Evolutionary conservation across 2,329 filamentous ascomycete genomes (phyloP).

Genomic region (Fusarium nematophilum): DNA sequence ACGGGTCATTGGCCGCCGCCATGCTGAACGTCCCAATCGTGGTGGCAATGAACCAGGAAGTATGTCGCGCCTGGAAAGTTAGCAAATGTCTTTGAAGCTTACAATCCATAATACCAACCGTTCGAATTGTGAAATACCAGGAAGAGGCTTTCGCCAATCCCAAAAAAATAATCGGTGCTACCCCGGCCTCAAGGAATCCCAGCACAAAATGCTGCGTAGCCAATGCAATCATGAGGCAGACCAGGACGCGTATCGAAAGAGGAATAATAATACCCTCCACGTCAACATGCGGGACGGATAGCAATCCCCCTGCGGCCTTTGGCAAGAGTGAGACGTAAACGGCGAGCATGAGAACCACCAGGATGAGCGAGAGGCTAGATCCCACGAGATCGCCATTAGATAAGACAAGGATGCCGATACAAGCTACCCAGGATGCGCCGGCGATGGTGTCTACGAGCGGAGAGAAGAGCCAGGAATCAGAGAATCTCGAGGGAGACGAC

Average conservation of each 20-base stretch:
- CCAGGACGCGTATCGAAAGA: slow-evolving; percentile 38
- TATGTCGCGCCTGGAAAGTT: slow-evolving; percentile 41
- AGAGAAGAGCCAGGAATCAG: background rate
- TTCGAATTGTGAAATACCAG: slow-evolving; percentile 51
- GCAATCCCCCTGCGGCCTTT: background rate
- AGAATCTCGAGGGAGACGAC: background rate
- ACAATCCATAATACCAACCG: slow-evolving; percentile 36
- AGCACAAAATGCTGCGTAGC: slow-evolving; percentile 33
- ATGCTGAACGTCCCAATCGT: slow-evolving; percentile 48
- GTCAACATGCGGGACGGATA: slow-evolving; percentile 22
- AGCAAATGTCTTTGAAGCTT: fast-evolving
- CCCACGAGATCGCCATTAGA: slow-evolving; percentile 43
- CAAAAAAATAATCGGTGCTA: slow-evolving; percentile 32
- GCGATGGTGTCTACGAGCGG: slow-evolving; percentile 1
- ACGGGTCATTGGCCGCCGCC: slow-evolving; percentile 44
- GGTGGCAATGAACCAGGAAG: slow-evolving; percentile 48
- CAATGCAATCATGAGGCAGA: slow-evolving; percentile 31
- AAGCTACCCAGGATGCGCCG: background rate
- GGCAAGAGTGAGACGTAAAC: slow-evolving; percentile 44
- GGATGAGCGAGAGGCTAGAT: slow-evolving; percentile 41
- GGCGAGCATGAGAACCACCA: slow-evolving; percentile 44
- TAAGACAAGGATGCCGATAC: slow-evolving; percentile 32
- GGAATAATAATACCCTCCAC: slow-evolving; percentile 40
- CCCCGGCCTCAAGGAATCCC: slow-evolving; percentile 36
- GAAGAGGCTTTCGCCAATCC: slow-evolving; percentile 46